These are phyloP conservation scores for Yarrowia yakushimensis DNA, from an alignment of 805 yeast genomes.

Conservation along the genomic window DNA sequence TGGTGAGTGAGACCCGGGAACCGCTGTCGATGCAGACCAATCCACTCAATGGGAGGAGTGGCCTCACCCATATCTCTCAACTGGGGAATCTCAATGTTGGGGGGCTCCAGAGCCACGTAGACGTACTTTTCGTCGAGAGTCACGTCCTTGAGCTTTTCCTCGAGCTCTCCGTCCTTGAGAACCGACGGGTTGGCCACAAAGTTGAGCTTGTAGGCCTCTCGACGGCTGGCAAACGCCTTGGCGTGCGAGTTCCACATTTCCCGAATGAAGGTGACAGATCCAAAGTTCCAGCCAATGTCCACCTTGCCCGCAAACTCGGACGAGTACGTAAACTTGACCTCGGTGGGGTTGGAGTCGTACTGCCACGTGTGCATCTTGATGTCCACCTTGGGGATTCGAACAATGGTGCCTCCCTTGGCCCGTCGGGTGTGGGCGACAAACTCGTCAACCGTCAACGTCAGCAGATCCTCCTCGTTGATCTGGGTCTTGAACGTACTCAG, in stretches of 20 bases:
- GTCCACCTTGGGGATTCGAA: slow-evolving; percentile 71
- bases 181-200: slow-evolving; percentile 38
- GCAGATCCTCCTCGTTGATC: slow-evolving; percentile 49
- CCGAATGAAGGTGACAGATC: slow-evolving; percentile 81
- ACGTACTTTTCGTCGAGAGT: slow-evolving; percentile 39
- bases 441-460: slow-evolving; percentile 47
- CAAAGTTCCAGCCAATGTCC: slow-evolving; percentile 90
- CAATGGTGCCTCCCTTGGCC: slow-evolving; percentile 75
- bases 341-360: slow-evolving; percentile 43
- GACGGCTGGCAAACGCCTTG: slow-evolving; percentile 63
- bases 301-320: slow-evolving; percentile 86
- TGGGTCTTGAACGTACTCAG: slow-evolving; percentile 57
- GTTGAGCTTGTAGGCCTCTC: slow-evolving; percentile 41
- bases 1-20: slow-evolving; percentile 88
- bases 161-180: slow-evolving; percentile 32
- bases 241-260: slow-evolving; percentile 91
- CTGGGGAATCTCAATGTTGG: slow-evolving; percentile 84
- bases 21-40: slow-evolving; percentile 83
- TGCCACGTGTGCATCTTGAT: slow-evolving; percentile 77
- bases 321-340: slow-evolving; percentile 63
- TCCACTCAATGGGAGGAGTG: slow-evolving; percentile 98
- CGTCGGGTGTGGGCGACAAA: slow-evolving; percentile 52
- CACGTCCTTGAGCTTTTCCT: slow-evolving; percentile 42
- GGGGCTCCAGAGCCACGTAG: slow-evolving; percentile 69
- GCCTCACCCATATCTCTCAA: slow-evolving; percentile 91